Conservation (phyloP, 441 rosid species). For the Jatropha multifida region DNA sequence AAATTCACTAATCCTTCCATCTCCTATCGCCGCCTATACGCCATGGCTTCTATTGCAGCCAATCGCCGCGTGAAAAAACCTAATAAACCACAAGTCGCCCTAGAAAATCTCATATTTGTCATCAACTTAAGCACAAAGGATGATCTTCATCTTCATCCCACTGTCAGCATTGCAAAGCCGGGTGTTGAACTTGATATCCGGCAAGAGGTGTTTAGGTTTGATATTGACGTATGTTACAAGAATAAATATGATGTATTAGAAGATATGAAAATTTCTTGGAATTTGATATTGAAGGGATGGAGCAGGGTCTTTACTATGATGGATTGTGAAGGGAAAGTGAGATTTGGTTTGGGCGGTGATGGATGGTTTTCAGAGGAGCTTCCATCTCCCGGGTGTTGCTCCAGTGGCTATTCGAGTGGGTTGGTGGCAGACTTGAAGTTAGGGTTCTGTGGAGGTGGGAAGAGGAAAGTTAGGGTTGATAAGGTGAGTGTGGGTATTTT, state of each 20-base stretch:
- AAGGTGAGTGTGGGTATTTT: constrained; percentile 42
- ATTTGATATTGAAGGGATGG: constrained; percentile 37
- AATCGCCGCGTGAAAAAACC: constrained; percentile 32
- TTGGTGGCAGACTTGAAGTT: constrained; percentile 45
- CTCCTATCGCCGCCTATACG: constrained; percentile 38
- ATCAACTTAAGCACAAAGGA: constrained; percentile 25
- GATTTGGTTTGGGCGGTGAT: constrained; percentile 10
- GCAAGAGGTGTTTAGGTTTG: constrained; percentile 37
- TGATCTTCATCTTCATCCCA: not conserved
- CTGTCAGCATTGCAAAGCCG: constrained; percentile 20
- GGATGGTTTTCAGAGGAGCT: constrained; percentile 53
- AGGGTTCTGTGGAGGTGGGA: constrained; percentile 1
- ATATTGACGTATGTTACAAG: constrained; percentile 8
- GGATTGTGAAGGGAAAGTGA: constrained; percentile 32
- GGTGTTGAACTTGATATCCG: constrained; percentile 17
- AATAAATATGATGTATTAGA: constrained; percentile 2
- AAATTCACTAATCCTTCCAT: constrained; percentile 26
- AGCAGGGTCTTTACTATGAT: constrained; percentile 41
- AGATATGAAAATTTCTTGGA: constrained; percentile 41
- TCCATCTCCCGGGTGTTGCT: constrained; percentile 40
- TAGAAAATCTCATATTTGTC: constrained; percentile 34
- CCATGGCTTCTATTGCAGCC: constrained; percentile 31
- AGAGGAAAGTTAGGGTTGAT: constrained; percentile 23
- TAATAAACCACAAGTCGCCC: constrained; percentile 33
- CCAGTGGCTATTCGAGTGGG: constrained; percentile 26